Evolutionary conservation across 305 asterid genomes (phyloP).

Genomic region (Striga hermonthica): DNA sequence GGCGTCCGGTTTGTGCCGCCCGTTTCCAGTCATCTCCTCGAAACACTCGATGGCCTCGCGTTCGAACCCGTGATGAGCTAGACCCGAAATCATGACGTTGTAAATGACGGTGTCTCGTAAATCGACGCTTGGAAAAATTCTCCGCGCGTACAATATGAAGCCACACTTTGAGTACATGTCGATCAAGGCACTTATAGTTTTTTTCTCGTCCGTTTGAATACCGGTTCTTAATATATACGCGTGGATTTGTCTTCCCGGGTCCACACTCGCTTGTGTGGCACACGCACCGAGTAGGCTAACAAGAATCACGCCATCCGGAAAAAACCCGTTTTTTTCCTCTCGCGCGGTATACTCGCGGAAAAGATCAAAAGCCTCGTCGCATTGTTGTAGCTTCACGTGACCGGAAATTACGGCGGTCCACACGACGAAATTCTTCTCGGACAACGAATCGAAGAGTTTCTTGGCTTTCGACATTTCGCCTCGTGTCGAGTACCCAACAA

Average conservation of each 20-base stretch:
- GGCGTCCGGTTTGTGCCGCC: constrained; percentile 57
- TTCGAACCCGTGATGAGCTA: constrained; percentile 77
- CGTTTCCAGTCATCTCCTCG: constrained; percentile 45
- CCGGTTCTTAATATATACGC: constrained; percentile 54
- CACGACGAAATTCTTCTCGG: constrained; percentile 55
- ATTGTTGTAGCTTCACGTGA: constrained; percentile 50
- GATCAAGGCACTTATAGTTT: constrained; percentile 47
- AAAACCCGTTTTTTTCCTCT: constrained; percentile 24
- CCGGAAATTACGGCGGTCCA: constrained; percentile 82
- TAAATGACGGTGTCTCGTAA: constrained; percentile 53
- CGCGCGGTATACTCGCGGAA: constrained; percentile 47
- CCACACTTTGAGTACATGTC: constrained; percentile 94
- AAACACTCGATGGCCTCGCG: constrained; percentile 54
- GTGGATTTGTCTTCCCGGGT: constrained; percentile 76
- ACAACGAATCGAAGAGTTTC: constrained; percentile 53
- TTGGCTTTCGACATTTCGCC: constrained; percentile 66
- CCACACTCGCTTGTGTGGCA: constrained; percentile 47
- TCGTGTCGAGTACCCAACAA: constrained; percentile 61
- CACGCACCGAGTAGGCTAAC: constrained; percentile 69
- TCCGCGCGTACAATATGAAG: constrained; percentile 45
- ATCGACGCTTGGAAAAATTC: constrained; percentile 41
- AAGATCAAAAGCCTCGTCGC: constrained; percentile 63
- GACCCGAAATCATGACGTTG: constrained; percentile 79
- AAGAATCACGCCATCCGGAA: constrained; percentile 53
- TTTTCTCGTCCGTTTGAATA: constrained; percentile 47